Conservation (phyloP, 768 basidiomycete genomes). For the Phaeotremella fagi region DNA sequence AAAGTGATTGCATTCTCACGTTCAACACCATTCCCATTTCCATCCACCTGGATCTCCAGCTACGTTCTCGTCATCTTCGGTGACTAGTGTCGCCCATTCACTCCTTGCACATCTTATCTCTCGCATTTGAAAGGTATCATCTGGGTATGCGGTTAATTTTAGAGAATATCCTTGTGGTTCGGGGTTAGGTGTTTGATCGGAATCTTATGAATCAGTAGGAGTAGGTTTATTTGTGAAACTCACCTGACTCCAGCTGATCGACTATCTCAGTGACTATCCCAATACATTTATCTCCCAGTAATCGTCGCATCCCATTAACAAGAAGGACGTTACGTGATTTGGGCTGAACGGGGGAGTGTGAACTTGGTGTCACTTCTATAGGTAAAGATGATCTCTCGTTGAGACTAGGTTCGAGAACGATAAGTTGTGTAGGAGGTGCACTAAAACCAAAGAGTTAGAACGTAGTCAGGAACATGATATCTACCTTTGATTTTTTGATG, state of each 20-base stretch:
- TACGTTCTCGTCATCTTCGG: constrained; percentile 4
- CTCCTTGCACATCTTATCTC: constrained; percentile 13
- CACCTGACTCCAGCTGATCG: no score
- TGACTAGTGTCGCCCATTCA: constrained; percentile 12
- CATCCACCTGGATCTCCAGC: constrained; percentile 21
- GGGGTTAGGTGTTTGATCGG: no score
- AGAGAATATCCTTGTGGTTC: no score
- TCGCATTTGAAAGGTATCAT: constrained; percentile 2
- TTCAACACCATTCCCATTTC: constrained; percentile 25
- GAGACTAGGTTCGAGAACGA: constrained; percentile 35
- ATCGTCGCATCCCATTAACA: constrained; percentile 18
- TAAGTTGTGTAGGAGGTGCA: constrained; percentile 16
- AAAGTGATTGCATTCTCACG: not conserved
- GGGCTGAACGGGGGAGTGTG: constrained; percentile 3
- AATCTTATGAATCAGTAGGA: no score
- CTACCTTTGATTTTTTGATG: no score
- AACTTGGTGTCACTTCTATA: constrained; percentile 9
- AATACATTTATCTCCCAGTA: constrained; percentile 23
- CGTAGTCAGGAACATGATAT: constrained; percentile 20
- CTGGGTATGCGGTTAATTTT: no score
- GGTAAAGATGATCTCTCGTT: constrained; percentile 16
- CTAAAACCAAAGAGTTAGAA: constrained; percentile 1
- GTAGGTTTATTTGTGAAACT: no score
- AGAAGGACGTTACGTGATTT: constrained; percentile 7
- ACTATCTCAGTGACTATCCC: constrained; percentile 11